A percentile compares a stretch with the other conserved stretches of the same genome.
Evolutionary conservation across 75 land plant species (phyloP).

Genomic region (Adiantum capillusveneris): DNA sequence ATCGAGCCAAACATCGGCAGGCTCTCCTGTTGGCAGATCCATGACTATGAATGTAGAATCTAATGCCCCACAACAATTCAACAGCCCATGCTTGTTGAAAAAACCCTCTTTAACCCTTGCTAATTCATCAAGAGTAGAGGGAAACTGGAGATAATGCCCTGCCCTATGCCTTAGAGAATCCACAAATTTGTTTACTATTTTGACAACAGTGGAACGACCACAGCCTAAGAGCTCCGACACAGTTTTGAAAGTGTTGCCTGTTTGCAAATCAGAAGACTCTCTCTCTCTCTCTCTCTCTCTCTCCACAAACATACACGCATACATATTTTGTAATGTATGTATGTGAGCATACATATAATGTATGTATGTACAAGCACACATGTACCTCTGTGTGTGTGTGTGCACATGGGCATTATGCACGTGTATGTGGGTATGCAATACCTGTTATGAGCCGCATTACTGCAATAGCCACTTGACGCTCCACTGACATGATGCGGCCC

Average conservation of each 20-base stretch:
- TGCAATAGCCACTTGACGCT: slow-evolving; percentile 28
- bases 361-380: too few species aligned
- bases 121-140: not conserved
- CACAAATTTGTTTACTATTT: slow-evolving; percentile 14
- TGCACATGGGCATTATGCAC: too few species aligned
- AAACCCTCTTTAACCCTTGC: slow-evolving; percentile 17
- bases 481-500: slow-evolving; percentile 19
- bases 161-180: slow-evolving; percentile 5
- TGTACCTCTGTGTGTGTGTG: too few species aligned
- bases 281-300: too few species aligned
- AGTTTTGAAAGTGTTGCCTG: slow-evolving; percentile 15
- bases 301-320: too few species aligned
- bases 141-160: not conserved
- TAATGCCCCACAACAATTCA: slow-evolving; percentile 32
- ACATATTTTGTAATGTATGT: too few species aligned
- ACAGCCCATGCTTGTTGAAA: slow-evolving; percentile 11
- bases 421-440: too few species aligned
- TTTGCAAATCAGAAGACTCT: too few species aligned
- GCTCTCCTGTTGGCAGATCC: slow-evolving; percentile 11
- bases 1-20: slow-evolving; percentile 16
- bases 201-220: slow-evolving; percentile 16
- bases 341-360: too few species aligned
- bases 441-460: slow-evolving; percentile 16
- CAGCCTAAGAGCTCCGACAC: slow-evolving; percentile 19
- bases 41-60: slow-evolving; percentile 20